These are phyloP conservation scores for Holtermannia corniformis DNA, from an alignment of 768 basidiomycete genomes.

Conservation along the genomic window DNA sequence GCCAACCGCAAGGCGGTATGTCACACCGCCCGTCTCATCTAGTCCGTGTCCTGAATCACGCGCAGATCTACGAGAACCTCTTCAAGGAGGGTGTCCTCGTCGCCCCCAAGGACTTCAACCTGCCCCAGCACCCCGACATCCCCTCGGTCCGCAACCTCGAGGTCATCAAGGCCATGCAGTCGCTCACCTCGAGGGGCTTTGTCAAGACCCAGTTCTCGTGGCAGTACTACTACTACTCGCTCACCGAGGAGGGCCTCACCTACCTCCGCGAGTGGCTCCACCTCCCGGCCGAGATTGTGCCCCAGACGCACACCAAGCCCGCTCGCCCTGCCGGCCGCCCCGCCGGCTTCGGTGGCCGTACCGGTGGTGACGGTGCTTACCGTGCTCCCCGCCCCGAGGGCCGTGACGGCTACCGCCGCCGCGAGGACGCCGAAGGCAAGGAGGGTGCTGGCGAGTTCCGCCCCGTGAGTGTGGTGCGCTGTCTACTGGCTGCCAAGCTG, in stretches of 20 bases:
- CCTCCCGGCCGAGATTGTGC: slow-evolving; percentile 91
- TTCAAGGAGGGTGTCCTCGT: slow-evolving; percentile 99
- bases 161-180: slow-evolving; percentile 64
- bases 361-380: slow-evolving; percentile 63
- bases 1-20: slow-evolving; percentile 65
- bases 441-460: slow-evolving; percentile 77
- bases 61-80: slow-evolving; percentile 90
- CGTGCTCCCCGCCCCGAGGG: slow-evolving; percentile 64
- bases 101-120: slow-evolving; percentile 98
- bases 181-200: slow-evolving; percentile 61
- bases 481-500: slow-evolving; percentile 42
- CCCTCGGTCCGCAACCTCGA: slow-evolving; percentile 55
- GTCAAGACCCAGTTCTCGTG: slow-evolving; percentile 99
- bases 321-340: slow-evolving; percentile 70
- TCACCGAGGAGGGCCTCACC: slow-evolving; percentile 94
- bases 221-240: slow-evolving; percentile 97
- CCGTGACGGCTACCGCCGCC: slow-evolving; percentile 72
- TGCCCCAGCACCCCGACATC: slow-evolving; percentile 87
- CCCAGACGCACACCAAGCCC: slow-evolving; percentile 94
- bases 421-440: slow-evolving; percentile 65
- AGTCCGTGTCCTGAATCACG: neutral
- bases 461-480: slow-evolving; percentile 55
- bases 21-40: neutral
- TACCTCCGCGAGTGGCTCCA: slow-evolving; percentile 95
- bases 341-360: slow-evolving; percentile 50